Evolutionary conservation across 148 eudicot genomes (phyloP), one percentile per base, ranked within the genome.

Genomic region (Cornus controversa): DNA sequence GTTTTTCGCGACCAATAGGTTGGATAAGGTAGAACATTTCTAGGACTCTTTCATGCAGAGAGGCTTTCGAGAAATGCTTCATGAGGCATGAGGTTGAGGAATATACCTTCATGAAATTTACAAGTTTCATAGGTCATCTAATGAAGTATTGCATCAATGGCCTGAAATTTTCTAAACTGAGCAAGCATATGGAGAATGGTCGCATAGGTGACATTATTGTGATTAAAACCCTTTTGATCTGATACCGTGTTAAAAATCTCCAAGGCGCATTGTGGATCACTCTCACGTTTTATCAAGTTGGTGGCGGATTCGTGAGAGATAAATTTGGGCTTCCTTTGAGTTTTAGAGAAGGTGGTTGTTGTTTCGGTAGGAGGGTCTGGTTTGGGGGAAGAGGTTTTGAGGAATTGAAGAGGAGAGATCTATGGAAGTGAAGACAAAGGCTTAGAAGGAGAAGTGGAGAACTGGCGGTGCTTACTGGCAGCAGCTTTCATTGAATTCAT

Each of bases 111-210:
- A 73, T 88, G 90, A 76, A 93, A 92, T 45, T 82, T 87, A 75
- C 99, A 96, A 10, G 98, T 82, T 80, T 96, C 99, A 78, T 92
- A 86, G 79, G 83, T 87, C 98, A 96, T 91, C 68, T 84, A 89
- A 85, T 82, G 82, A 69, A 96, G 87, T 80, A 96, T 66, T 0
- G 83, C 90, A 79, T 93, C 99, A 80, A 96, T 79, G 6, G 92
- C 88, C 54, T 81, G 80, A 71, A 90, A 93, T 71, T 89, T 90
- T 88, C 84, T 89, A 71, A 81, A 84, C 54, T 79, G 82, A 24
- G 91, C 97, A 54, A 96, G 93, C 82, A 87, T 92, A 50, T 93
- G 85, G 5, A 96, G 91, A 62, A 94, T 86, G 67, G 85, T 80
- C 23, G 92, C 88, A 75, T 90, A 96, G 36, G 98, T 96, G 26